These are phyloP conservation scores for Trametes gibbosa DNA, from an alignment of 768 basidiomycete genomes.

Conservation along the genomic window DNA sequence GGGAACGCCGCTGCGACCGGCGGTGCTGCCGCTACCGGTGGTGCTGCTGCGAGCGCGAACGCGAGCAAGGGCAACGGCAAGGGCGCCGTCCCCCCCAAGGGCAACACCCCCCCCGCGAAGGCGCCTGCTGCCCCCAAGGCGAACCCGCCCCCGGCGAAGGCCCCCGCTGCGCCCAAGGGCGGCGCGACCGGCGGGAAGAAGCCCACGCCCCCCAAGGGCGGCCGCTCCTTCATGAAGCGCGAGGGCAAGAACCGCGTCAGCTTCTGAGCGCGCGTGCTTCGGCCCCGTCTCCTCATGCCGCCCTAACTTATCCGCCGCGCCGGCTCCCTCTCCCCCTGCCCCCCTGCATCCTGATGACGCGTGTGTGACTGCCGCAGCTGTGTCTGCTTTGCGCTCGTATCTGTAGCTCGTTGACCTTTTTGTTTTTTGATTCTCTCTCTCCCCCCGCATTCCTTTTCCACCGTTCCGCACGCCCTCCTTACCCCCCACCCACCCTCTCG, in stretches of 20 bases:
- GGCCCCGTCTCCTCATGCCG: neutral
- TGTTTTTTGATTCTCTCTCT: neutral
- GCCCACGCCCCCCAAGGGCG: neutral
- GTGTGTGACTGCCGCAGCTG: neutral
- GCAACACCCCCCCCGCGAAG: slow-evolving; percentile 56
- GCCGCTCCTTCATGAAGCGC: slow-evolving; percentile 3
- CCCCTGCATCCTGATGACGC: neutral
- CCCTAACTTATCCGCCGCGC: slow-evolving; percentile 3
- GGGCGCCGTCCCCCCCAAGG: no score
- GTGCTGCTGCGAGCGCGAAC: neutral
- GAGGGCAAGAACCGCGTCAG: neutral
- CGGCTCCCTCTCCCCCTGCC: neutral
- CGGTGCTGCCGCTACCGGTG: neutral
- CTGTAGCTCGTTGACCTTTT: no score
- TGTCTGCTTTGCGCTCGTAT: no score
- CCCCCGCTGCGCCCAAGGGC: slow-evolving; percentile 1
- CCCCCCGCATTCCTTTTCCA: neutral
- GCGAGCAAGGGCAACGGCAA: neutral
- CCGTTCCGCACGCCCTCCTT: neutral
- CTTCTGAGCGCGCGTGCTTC: neutral
- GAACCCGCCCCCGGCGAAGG: slow-evolving; percentile 21
- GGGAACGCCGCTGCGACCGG: slow-evolving; percentile 21
- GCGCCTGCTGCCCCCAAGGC: slow-evolving; percentile 25
- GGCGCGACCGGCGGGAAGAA: neutral
- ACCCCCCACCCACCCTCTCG: neutral